phyloP scores from a whole-genome alignment of 345 rosid species.

The Populus nigra region DNA sequence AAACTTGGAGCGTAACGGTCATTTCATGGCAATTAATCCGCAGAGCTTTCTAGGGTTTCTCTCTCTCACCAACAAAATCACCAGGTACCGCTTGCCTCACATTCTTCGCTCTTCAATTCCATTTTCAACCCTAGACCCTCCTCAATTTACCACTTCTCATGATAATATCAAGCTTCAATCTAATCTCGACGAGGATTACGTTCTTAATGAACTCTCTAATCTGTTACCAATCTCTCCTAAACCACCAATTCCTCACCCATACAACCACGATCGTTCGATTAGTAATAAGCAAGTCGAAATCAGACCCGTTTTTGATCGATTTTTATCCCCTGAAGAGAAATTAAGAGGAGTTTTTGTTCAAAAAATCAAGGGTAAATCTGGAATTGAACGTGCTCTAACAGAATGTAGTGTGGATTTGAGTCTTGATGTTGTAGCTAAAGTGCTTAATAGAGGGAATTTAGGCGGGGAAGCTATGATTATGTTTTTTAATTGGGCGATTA shows the following conservation, averaged over 20 bases:
- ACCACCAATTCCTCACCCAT: conserved; percentile 5
- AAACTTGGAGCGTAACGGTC: no score
- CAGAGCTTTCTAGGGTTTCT: conserved; percentile 2
- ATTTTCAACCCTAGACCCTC: conserved; percentile 12
- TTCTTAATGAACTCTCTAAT: conserved; percentile 59
- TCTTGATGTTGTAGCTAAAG: conserved; percentile 56
- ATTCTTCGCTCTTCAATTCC: conserved; percentile 7
- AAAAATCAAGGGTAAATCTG: conserved; percentile 53
- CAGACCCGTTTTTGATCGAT: conserved; percentile 37
- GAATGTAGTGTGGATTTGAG: conserved; percentile 48
- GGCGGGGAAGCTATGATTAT: conserved; percentile 68
- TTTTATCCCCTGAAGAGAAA: conserved; percentile 65
- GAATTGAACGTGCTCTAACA: conserved; percentile 46
- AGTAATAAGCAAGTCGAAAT: conserved; percentile 15
- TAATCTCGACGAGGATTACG: conserved; percentile 41
- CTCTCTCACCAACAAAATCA: not conserved
- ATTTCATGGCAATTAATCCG: not conserved
- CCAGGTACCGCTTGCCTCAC: conserved; percentile 20
- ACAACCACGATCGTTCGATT: conserved; percentile 8
- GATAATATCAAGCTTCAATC: conserved; percentile 12
- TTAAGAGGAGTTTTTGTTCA: conserved; percentile 86
- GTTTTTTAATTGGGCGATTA: conserved; percentile 75
- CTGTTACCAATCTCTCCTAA: conserved; percentile 44
- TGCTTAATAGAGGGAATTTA: conserved; percentile 61
- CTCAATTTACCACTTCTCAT: conserved; percentile 6